Conservation (phyloP, 2,329 filamentous ascomycete genomes). For the Colletotrichum trifolii region DNA sequence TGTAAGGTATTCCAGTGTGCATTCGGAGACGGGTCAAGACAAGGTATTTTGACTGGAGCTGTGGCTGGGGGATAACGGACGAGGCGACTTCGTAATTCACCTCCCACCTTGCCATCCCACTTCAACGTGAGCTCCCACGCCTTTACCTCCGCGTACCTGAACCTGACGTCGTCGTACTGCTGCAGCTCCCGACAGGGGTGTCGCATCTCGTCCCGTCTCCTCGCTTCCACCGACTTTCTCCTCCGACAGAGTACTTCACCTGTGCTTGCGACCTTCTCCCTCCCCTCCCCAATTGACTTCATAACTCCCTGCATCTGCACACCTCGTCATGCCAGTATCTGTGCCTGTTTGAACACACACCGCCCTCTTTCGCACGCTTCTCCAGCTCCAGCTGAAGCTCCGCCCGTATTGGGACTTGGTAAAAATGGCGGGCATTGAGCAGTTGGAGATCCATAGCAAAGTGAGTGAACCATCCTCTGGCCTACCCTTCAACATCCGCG, state of each 20-base stretch:
- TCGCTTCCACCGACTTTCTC: conserved; percentile 7
- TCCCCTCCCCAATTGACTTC: conserved; percentile 18
- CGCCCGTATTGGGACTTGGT: conserved; percentile 1
- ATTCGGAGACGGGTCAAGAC: no score
- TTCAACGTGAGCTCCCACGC: neutral
- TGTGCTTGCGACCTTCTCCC: conserved; percentile 6
- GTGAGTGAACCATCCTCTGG: conserved; percentile 59
- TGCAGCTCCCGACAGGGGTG: conserved; percentile 26
- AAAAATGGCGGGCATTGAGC: conserved; percentile 92
- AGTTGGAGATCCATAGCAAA: conserved; percentile 97
- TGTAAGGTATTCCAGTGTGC: no score
- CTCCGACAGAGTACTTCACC: conserved; percentile 15
- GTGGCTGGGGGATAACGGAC: no score
- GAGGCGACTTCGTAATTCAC: no score
- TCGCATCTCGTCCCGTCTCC: conserved; percentile 35
- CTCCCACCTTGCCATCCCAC: neutral
- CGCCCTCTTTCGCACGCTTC: neutral
- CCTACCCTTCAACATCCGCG: conserved; percentile 30
- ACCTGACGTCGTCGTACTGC: conserved; percentile 8
- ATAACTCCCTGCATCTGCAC: conserved; percentile 5
- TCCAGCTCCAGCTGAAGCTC: conserved; percentile 22
- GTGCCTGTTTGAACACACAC: neutral
- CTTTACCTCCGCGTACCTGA: conserved; percentile 11
- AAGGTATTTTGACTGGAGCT: no score
- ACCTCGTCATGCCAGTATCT: conserved; percentile 21